These are phyloP conservation scores for Beta lomatogona DNA, from an alignment of 179 eudicot genomes.

Conservation along the genomic window DNA sequence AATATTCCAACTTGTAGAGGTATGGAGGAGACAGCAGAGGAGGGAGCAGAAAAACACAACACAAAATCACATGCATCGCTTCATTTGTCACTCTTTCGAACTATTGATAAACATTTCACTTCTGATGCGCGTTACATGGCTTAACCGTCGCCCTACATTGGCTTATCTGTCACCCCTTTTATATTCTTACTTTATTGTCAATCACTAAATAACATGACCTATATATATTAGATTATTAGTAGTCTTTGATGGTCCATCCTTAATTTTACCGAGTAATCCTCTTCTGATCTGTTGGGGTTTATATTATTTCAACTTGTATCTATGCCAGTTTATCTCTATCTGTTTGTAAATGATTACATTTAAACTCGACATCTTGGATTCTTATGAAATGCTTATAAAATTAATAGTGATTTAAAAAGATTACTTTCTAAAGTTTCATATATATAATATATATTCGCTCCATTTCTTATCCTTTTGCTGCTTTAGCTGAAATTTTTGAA, in stretches of 20 bases:
- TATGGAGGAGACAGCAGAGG: background rate
- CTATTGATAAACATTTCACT: background rate
- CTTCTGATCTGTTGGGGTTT: background rate
- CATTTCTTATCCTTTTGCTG: too few relatives aligned
- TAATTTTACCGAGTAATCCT: background rate
- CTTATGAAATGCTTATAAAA: background rate
- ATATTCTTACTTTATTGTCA: too few relatives aligned
- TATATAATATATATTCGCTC: too few relatives aligned
- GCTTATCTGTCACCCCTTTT: background rate
- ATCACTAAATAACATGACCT: background rate
- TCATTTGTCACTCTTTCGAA: background rate
- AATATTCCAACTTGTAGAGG: background rate
- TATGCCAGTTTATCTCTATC: background rate
- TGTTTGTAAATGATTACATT: background rate
- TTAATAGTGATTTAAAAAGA: too few relatives aligned
- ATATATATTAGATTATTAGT: too few relatives aligned
- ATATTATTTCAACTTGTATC: background rate
- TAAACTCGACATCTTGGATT: background rate
- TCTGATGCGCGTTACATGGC: slow-evolving; percentile 12
- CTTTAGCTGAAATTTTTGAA: too few relatives aligned
- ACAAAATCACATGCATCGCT: slow-evolving; percentile 22
- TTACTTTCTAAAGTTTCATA: too few relatives aligned
- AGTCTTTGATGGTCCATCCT: background rate
- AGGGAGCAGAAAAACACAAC: slow-evolving; percentile 9
- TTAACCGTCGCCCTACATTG: background rate